Percentiles rank a stretch among this genome's conserved stretches.
Evolutionary conservation across 805 yeast species (phyloP).

Genomic region (Candida glaebosa): DNA sequence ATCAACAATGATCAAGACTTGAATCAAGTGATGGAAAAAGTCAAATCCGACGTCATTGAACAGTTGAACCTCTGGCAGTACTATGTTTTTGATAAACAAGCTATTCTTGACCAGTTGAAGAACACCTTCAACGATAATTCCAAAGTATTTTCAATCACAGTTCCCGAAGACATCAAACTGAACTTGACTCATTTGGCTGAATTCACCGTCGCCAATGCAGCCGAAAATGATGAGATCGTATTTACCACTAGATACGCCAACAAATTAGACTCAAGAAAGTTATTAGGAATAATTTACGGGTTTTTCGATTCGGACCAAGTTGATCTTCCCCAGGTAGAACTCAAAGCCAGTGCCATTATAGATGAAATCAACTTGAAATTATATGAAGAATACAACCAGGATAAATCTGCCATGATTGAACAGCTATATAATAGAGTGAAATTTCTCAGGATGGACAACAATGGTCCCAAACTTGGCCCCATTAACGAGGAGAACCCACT

Average conservation of each 20-base stretch:
- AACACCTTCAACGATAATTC: conserved; percentile 29
- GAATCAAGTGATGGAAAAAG: conserved; percentile 58
- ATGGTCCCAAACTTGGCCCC: conserved; percentile 80
- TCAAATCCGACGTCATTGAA: conserved; percentile 64
- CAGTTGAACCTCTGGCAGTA: conserved; percentile 80
- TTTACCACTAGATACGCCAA: conserved; percentile 52
- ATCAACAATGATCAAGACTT: conserved; percentile 54
- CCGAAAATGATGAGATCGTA: conserved; percentile 38
- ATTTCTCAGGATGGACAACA: conserved; percentile 68
- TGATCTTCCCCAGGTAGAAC: conserved; percentile 23
- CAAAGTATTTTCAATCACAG: conserved; percentile 27
- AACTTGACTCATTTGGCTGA: conserved; percentile 44
- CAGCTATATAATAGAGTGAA: conserved; percentile 76
- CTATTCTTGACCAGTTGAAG: conserved; percentile 37
- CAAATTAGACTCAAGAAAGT: conserved; percentile 44
- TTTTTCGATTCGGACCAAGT: conserved; percentile 15
- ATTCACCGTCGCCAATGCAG: conserved; percentile 44
- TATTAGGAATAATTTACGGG: conserved; percentile 49
- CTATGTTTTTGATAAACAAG: conserved; percentile 64
- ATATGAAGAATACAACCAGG: conserved; percentile 74
- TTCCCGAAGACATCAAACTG: conserved; percentile 42
- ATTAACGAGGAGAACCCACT: conserved; percentile 52
- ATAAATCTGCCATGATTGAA: conserved; percentile 56
- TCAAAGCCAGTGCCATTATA: conserved; percentile 49
- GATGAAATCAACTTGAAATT: conserved; percentile 76